phyloP scores from a whole-genome alignment of 139 green algal species.

The Eudorina sp. region DNA sequence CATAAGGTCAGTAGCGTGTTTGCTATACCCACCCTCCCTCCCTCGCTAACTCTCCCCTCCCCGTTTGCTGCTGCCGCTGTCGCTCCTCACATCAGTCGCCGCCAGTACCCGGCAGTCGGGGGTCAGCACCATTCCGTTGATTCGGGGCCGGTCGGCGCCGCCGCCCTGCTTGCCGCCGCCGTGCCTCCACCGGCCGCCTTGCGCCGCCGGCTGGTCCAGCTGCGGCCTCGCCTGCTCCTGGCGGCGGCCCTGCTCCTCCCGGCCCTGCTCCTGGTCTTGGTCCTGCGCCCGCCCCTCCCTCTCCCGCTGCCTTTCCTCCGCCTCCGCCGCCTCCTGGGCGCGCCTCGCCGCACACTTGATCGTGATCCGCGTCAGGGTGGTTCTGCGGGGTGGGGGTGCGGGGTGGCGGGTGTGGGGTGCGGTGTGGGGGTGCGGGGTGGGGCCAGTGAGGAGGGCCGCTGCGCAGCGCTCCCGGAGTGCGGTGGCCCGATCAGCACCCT shows the following conservation, averaged over 20 bases:
- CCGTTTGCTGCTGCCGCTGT: too few relatives aligned
- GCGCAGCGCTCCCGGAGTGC: too few relatives aligned
- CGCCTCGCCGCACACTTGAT: neutral
- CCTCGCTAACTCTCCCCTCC: too few relatives aligned
- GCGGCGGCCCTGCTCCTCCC: too few relatives aligned
- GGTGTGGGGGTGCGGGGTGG: neutral
- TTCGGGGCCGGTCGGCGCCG: neutral
- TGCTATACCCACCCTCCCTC: too few relatives aligned
- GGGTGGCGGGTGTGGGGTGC: neutral
- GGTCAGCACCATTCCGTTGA: neutral
- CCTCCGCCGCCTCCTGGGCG: neutral
- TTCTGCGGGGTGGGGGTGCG: neutral
- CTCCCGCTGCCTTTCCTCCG: neutral
- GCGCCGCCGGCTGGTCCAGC: neutral
- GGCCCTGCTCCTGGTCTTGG: too few relatives aligned
- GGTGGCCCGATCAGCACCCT: too few relatives aligned
- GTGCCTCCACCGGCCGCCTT: neutral
- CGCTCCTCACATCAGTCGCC: slow-evolving; percentile 5
- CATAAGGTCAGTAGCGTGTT: too few relatives aligned
- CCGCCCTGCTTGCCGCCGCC: neutral
- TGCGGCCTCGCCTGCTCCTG: neutral
- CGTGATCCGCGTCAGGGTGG: neutral
- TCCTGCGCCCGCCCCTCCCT: neutral
- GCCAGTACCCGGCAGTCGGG: neutral
- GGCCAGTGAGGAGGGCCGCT: too few relatives aligned